These are phyloP conservation scores for Penicillium crustosum DNA, from an alignment of 2,329 filamentous ascomycete species.

Conservation along the genomic window DNA sequence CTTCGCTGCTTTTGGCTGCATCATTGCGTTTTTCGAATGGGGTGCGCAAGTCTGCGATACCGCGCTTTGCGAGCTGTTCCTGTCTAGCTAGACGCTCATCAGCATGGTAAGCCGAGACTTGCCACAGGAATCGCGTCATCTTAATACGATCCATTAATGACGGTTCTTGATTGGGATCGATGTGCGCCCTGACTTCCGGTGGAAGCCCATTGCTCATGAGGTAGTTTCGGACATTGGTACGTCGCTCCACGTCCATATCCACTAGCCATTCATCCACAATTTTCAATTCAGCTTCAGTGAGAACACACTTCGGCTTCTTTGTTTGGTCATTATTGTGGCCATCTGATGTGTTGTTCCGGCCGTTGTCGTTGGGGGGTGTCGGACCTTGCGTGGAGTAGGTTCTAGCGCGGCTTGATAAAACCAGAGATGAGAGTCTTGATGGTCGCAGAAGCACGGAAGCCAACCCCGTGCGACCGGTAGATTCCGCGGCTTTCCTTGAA, in stretches of 20 bases:
- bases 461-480: slow-evolving; percentile 52
- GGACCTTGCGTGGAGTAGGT: slow-evolving; percentile 48
- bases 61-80: slow-evolving; percentile 28
- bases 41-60: not conserved
- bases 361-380: slow-evolving; percentile 44
- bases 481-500: slow-evolving; percentile 57
- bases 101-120: slow-evolving; percentile 48
- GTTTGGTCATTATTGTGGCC: slow-evolving; percentile 28
- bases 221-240: slow-evolving; percentile 59
- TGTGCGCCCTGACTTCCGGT: slow-evolving; percentile 63
- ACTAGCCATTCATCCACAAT: slow-evolving; percentile 58
- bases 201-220: slow-evolving; percentile 71
- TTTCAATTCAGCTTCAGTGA: slow-evolving; percentile 58
- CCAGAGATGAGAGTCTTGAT: slow-evolving; percentile 40
- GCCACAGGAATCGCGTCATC: slow-evolving; percentile 57
- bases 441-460: slow-evolving; percentile 41
- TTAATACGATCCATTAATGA: slow-evolving; percentile 61
- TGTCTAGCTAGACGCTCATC: slow-evolving; percentile 5
- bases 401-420: slow-evolving; percentile 36
- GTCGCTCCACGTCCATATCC: slow-evolving; percentile 56
- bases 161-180: slow-evolving; percentile 50
- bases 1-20: not conserved
- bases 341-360: slow-evolving; percentile 44
- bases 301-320: slow-evolving; percentile 42
- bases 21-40: not conserved